Percentiles rank a stretch among this genome's conserved stretches.
Evolutionary conservation across 768 basidiomycete species (phyloP).

Genomic region (Coprinopsis sp.): DNA sequence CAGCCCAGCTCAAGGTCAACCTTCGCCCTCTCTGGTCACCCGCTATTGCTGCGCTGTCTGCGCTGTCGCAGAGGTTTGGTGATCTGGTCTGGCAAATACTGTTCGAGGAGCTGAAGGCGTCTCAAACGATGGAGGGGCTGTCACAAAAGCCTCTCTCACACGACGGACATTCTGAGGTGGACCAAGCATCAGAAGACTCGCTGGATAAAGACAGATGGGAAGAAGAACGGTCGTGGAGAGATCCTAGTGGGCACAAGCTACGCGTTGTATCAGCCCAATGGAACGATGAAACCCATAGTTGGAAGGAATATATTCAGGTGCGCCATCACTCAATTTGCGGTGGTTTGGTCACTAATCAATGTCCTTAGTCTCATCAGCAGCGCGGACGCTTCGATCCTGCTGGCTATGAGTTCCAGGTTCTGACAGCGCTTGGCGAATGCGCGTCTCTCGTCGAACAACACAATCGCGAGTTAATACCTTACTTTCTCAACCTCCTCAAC

Average conservation of each 20-base stretch:
- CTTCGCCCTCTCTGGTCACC: constrained; percentile 88
- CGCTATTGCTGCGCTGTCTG: constrained; percentile 62
- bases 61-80: constrained; percentile 49
- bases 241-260: constrained; percentile 65
- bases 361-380: constrained; percentile 23
- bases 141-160: too few relatives aligned
- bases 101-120: constrained; percentile 54
- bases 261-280: constrained; percentile 46
- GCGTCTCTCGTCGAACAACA: constrained; percentile 78
- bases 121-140: constrained; percentile 9
- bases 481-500: constrained; percentile 59
- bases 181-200: constrained; percentile 6
- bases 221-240: constrained; percentile 74
- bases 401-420: constrained; percentile 79
- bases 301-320: constrained; percentile 31
- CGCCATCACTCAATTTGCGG: neutral
- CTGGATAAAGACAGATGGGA: constrained; percentile 44
- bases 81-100: constrained; percentile 70
- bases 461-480: constrained; percentile 80
- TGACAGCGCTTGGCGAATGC: constrained; percentile 64
- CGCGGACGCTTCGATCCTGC: constrained; percentile 63
- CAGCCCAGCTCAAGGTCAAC: constrained; percentile 91
- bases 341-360: neutral
- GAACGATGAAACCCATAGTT: constrained; percentile 31
- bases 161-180: constrained; percentile 8